These are phyloP conservation scores for Termitomyces sp. DNA, from an alignment of 768 basidiomycete genomes.

Conservation along the genomic window DNA sequence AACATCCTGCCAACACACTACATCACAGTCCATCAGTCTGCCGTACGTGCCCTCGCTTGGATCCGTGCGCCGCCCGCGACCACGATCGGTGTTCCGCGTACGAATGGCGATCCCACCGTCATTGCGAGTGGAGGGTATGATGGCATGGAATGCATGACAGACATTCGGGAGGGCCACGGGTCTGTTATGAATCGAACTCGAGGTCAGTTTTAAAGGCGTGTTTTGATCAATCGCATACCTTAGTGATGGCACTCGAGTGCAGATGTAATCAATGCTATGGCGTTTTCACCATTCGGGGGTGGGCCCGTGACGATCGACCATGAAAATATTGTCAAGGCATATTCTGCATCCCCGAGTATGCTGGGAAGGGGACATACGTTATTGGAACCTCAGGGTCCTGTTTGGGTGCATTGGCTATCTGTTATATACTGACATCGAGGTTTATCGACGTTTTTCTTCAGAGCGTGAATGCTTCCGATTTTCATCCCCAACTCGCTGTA, in stretches of 20 bases:
- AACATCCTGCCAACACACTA: slow-evolving; percentile 66
- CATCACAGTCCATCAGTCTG: slow-evolving; percentile 70
- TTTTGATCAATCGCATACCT: background rate
- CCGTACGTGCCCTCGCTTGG: slow-evolving; percentile 74
- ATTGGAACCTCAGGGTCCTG: slow-evolving; percentile 70
- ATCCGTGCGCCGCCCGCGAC: slow-evolving; percentile 57
- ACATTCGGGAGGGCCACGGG: slow-evolving; percentile 65
- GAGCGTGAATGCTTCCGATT: slow-evolving; percentile 73
- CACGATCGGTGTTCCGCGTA: slow-evolving; percentile 37
- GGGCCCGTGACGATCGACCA: slow-evolving; percentile 77
- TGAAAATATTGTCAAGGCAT: slow-evolving; percentile 75
- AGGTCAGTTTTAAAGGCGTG: slow-evolving; percentile 35
- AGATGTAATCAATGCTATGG: slow-evolving; percentile 70
- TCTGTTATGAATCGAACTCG: slow-evolving; percentile 73
- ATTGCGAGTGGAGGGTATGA: slow-evolving; percentile 80
- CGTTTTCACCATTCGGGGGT: slow-evolving; percentile 63
- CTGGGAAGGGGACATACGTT: slow-evolving; percentile 68
- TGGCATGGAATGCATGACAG: slow-evolving; percentile 69
- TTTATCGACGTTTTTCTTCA: slow-evolving; percentile 20
- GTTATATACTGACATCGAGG: background rate
- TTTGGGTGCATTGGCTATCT: slow-evolving; percentile 61
- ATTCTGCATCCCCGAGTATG: slow-evolving; percentile 66
- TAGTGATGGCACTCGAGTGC: background rate
- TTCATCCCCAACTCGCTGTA: slow-evolving; percentile 80
- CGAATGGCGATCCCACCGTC: slow-evolving; percentile 59